Base-by-base conservation (phyloP, 768 basidiomycete genomes). In the Trametes sanguinea region DNA sequence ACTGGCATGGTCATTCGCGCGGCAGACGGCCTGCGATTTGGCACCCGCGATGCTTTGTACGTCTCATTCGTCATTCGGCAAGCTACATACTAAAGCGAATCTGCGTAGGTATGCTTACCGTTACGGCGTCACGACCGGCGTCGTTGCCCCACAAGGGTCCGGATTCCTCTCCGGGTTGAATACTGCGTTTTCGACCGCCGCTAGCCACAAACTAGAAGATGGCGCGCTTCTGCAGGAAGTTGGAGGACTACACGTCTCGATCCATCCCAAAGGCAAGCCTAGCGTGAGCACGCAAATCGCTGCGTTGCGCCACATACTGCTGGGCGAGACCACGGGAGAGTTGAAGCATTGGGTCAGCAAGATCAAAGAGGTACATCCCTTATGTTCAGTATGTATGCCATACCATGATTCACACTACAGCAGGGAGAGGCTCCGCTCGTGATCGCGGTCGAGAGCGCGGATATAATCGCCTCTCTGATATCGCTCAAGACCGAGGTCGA, bases 211-310 rank as follows among this genome's bases (percentile, higher is more conserved):
- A 27, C 76, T 83, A 17, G 73, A 75, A 17, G 47, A 69, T 0
- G 72, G 72, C 30, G 80, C 81, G 6, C 71, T 84, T 39, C 64
- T 81, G 43, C 75, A 80, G 65, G 72, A 75, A 13, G 46, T 64
- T 29, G 66, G 68, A 64, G 44, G 72, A 74, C 52, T 82, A 76
- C 60, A 81, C 76, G 11, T 79, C 76, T 3, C 79, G 77, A 13
- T 74, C 68, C 33, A 61, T 13, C 51, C 79, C 76, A 66, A 77
- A 87, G 66, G 79, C 58, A 60, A 80, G 7, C 44, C 59, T n/a
- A 88, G 90, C 59, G 80, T 92, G 27, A 92, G 92, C 73, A 89
- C 88, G 13, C 86, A 92, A 65, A 86, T 95, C 63, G 87, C 86
- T 13, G 78, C 84, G 4, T 76, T 95, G 47, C 82, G 92, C 2